phyloP scores from a whole-genome alignment of 1,139 yeast genomes.

The Torulaspora pretoriensis region DNA sequence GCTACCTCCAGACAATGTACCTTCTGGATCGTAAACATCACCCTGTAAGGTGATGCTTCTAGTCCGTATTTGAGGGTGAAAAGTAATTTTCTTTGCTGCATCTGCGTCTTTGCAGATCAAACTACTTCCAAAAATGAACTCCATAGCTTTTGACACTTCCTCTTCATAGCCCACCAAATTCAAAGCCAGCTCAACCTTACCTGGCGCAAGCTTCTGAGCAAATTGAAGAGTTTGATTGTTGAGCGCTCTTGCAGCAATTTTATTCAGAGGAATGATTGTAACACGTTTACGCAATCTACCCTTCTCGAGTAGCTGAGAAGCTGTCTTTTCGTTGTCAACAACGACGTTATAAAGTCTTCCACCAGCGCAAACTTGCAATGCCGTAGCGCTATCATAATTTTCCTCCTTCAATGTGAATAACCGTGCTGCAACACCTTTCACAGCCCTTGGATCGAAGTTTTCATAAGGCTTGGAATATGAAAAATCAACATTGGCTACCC shows the following conservation, averaged over 20 bases:
- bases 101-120: constrained; percentile 82
- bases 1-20: constrained; percentile 95
- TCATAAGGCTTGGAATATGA: constrained; percentile 62
- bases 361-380: constrained; percentile 93
- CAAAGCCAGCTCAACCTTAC: constrained; percentile 81
- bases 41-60: constrained; percentile 93
- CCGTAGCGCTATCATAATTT: constrained; percentile 64
- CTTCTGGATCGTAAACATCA: constrained; percentile 93
- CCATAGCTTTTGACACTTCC: constrained; percentile 78
- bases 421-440: constrained; percentile 88
- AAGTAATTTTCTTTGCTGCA: constrained; percentile 83
- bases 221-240: constrained; percentile 43
- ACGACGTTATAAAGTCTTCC: constrained; percentile 85
- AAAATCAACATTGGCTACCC: constrained; percentile 72
- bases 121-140: constrained; percentile 84
- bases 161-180: constrained; percentile 70
- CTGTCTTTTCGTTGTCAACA: constrained; percentile 83
- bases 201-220: constrained; percentile 63
- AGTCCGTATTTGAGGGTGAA: constrained; percentile 72
- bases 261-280: constrained; percentile 88
- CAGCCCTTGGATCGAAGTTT: constrained; percentile 56
- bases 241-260: constrained; percentile 59
- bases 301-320: constrained; percentile 70
- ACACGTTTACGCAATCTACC: constrained; percentile 80
- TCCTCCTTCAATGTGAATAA: constrained; percentile 61